These are phyloP conservation scores for Nannizziopsis arthrosporioides DNA, from an alignment of 2,329 filamentous ascomycete species.

Conservation along the genomic window DNA sequence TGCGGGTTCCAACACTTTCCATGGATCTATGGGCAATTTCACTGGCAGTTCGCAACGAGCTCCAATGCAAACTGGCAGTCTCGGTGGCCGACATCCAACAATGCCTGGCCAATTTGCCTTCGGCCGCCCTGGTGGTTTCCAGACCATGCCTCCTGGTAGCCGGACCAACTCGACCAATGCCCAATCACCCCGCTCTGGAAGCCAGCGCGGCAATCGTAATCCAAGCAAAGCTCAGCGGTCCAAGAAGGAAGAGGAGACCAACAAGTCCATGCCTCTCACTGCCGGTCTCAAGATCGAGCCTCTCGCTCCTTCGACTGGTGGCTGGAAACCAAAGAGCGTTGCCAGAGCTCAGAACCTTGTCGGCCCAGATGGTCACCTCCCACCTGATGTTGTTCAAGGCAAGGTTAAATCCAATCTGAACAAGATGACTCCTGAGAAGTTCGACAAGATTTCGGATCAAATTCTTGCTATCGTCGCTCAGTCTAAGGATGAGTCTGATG, in stretches of 20 bases:
- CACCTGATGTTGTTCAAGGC: conserved; percentile 87
- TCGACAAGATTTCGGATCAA: conserved; percentile 87
- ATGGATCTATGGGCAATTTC: conserved; percentile 56
- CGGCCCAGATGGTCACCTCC: conserved; percentile 51
- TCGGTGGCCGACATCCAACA: conserved; percentile 37
- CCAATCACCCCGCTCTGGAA: conserved; percentile 58
- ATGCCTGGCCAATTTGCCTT: too few species aligned
- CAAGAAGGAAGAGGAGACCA: conserved; percentile 52
- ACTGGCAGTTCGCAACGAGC: conserved; percentile 34
- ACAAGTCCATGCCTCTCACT: conserved; percentile 86
- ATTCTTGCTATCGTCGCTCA: conserved; percentile 86
- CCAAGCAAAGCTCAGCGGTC: conserved; percentile 44
- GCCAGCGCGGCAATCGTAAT: conserved; percentile 44
- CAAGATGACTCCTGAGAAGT: conserved; percentile 99
- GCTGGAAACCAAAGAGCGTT: conserved; percentile 77
- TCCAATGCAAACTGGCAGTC: conserved; percentile 58
- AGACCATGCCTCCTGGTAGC: conserved; percentile 53
- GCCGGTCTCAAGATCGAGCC: conserved; percentile 70
- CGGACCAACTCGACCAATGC: conserved; percentile 48
- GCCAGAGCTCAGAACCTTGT: conserved; percentile 27
- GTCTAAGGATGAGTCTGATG: conserved; percentile 89
- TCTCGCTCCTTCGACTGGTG: conserved; percentile 57
- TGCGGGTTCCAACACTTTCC: conserved; percentile 24
- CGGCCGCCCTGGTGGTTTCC: conserved; percentile 39
- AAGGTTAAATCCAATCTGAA: conserved; percentile 98